Percentiles rank a stretch among this genome's conserved stretches.
Evolutionary conservation across 2,329 filamentous ascomycete genomes (phyloP).

Genomic region (Trichoderma atrobrunneum): DNA sequence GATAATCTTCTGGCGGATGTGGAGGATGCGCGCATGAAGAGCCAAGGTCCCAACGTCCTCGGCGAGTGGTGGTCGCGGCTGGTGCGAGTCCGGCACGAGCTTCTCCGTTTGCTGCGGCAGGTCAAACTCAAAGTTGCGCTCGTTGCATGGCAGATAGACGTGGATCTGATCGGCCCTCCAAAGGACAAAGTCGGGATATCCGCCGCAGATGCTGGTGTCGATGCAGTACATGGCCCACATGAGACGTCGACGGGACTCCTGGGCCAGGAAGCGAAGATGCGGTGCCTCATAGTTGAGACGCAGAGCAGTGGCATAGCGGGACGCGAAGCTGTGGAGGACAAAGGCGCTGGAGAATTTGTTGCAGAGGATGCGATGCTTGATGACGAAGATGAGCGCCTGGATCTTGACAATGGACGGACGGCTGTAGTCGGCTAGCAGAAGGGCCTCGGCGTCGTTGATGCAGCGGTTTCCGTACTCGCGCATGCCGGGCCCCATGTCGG

Average conservation of each 20-base stretch:
- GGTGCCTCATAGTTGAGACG: constrained; percentile 43
- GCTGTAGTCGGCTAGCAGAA: constrained; percentile 53
- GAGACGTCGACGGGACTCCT: constrained; percentile 42
- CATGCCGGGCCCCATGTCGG: constrained; percentile 52
- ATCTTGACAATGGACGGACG: constrained; percentile 57
- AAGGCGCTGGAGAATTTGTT: constrained; percentile 45
- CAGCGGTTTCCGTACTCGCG: constrained; percentile 53
- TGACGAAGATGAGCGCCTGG: constrained; percentile 45
- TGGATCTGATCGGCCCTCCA: constrained; percentile 43
- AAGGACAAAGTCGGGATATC: constrained; percentile 45
- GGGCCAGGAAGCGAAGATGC: constrained; percentile 39
- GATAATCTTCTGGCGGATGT: constrained; percentile 53
- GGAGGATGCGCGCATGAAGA: constrained; percentile 55
- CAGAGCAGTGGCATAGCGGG: constrained; percentile 42
- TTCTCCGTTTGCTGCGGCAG: constrained; percentile 54
- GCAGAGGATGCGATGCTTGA: constrained; percentile 44
- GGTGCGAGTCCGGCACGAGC: constrained; percentile 45
- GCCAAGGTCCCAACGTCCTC: constrained; percentile 56
- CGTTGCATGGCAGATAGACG: constrained; percentile 42
- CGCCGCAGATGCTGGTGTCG: constrained; percentile 42
- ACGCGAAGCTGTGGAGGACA: constrained; percentile 43
- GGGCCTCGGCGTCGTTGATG: constrained; percentile 52
- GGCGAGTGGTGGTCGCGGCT: constrained; percentile 39
- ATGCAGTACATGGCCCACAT: constrained; percentile 47
- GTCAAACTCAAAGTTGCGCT: constrained; percentile 54